A percentile compares a stretch with the other conserved stretches of the same genome.
Evolutionary conservation across 2,329 filamentous ascomycete species (phyloP).

Genomic region (Raffaelea arxii): DNA sequence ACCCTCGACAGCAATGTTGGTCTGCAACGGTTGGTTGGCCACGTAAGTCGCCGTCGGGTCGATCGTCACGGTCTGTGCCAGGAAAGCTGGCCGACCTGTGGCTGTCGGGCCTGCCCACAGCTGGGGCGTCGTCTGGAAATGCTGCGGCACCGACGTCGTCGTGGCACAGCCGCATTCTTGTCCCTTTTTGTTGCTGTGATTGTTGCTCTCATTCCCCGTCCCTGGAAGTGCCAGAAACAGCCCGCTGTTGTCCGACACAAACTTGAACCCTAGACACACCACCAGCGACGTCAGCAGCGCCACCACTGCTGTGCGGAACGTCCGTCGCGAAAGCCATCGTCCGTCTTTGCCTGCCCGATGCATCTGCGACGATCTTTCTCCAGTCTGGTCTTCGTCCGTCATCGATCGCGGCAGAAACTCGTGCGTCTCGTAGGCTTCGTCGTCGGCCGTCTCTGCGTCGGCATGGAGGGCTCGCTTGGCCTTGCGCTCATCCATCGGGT

Average conservation of each 20-base stretch:
- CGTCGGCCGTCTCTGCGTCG: slow-evolving; percentile 3
- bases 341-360: slow-evolving; percentile 7
- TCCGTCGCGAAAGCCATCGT: slow-evolving; percentile 7
- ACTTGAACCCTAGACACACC: slow-evolving; percentile 15
- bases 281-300: slow-evolving; percentile 14
- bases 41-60: slow-evolving; percentile 56
- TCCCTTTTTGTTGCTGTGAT: too few relatives aligned
- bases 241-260: slow-evolving; percentile 12
- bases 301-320: slow-evolving; percentile 11
- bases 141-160: slow-evolving; percentile 38
- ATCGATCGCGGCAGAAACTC: slow-evolving; percentile 5
- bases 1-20: slow-evolving; percentile 56
- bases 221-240: slow-evolving; percentile 8
- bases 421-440: slow-evolving; percentile 6
- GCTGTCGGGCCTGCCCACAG: slow-evolving; percentile 56
- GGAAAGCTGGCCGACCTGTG: slow-evolving; percentile 60
- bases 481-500: not conserved
- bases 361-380: not conserved
- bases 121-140: slow-evolving; percentile 53
- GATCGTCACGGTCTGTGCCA: slow-evolving; percentile 61
- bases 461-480: not conserved
- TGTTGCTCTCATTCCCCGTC: not conserved
- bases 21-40: slow-evolving; percentile 62
- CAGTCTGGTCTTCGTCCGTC: not conserved
- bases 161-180: slow-evolving; percentile 1